Evolutionary conservation across 371 early-diverging fungal species (phyloP), one percentile per base, ranked within the genome.

Genomic region (Mucor saturninus): DNA sequence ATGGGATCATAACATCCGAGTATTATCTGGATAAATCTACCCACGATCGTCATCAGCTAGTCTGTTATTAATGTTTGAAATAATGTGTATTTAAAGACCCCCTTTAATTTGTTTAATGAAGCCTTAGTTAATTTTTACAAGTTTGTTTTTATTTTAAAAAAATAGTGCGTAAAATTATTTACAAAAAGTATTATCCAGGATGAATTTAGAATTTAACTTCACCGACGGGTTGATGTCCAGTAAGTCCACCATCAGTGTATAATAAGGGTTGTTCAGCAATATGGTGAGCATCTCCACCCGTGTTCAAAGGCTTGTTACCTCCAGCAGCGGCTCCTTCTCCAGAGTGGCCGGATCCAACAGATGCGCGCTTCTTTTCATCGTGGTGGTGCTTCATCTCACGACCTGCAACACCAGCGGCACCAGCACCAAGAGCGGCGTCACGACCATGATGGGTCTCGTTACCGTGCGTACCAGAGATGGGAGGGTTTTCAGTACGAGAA

Each of bases 191-290:
- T 31, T 32, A 40, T 52, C 63, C 63, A 30, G 5, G 9, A 42
- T 14, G n/a, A 28, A 64, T 54, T 15, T 72, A 53, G n/a, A 76
- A 50, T 51, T 73, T 68, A 35, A 76, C 56, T 55, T 76, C 71
- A 2, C 71, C 73, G 37, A 76, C 76, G 15, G 73, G 73, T 49
- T 76, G 76, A 28, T 69, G 51, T 5, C 73, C 76, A 35, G 68
- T 73, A 3, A 76, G 45, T 2, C 76, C 73, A 57, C 76, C 76
- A 8, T 62, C 30, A 14, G 62, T 67, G 8, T 46, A 46, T 13
- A 60, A 32, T 15, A 62, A 59, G 10, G 66, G 59, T 32, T 75
- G 76, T 37, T 72, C 72, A 29, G 70, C 70, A 59, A 75, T 55
- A 51, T 63, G 73, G 14, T 69, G 52, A 38, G 56, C 63, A 37